Base-by-base conservation (phyloP, 1,284 basidiomycete genomes). In the Irpex sp. region DNA sequence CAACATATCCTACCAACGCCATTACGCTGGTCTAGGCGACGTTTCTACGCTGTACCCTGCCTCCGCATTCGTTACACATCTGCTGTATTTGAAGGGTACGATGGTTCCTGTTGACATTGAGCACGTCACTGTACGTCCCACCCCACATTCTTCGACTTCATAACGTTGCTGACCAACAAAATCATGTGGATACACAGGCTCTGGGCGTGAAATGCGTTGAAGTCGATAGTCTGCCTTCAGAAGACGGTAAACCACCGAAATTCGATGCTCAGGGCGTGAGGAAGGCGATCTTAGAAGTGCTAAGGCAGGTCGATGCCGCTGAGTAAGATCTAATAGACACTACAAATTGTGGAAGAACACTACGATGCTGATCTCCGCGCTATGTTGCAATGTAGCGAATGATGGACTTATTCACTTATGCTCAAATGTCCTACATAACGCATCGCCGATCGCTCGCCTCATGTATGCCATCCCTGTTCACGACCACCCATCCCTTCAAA, bases 1-100 rank as follows among this genome's bases (percentile, higher is more conserved):
- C 36, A 93, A 94, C 70, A 79, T 83, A 47, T 78, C 81, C 26
- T 86, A 89, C 70, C 78, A 81, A 62, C 77, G 78, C 52, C 78
- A 75, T 47, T 85, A 83, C 69, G 85, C 81, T 4, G 69, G 62
- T 36, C 34, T 59, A 4, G 86, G 85, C 21, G 81, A 82, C 67
- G 82, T 80, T n/a, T 79, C 77, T 52, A 88, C 86, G 2, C 82
- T 79, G 11, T 89, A 87, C 68, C 88, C 91, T 5, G 76, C 85
- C 21, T 89, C 89, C 17, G 86, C 88, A 2, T 91, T 91, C 74
- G 81, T 98, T 63, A 94, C 93, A 0, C 94, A 98, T 75, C 73
- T 98, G 4, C 84, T 96, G 3, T 92, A 91, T 74, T 79, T 96
- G 5, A 83, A 85, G 66, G 86, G 83, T 1, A 84, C 87, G 1